Evolutionary conservation across 495 filamentous ascomycete species (phyloP).

Genomic region (Aspergillus indologenus): DNA sequence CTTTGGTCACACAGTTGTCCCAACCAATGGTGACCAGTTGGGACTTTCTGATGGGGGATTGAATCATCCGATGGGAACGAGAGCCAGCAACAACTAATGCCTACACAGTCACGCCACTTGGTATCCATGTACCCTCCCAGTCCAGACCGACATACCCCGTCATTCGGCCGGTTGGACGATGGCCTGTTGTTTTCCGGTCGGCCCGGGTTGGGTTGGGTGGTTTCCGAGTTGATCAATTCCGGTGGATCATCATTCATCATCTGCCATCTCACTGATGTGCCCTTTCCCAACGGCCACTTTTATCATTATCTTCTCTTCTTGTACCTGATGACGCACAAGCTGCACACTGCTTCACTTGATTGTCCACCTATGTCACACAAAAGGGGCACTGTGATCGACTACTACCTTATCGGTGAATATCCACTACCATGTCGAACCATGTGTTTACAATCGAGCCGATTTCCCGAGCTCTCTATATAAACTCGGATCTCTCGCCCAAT

Average conservation of each 20-base stretch:
- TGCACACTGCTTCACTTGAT: background rate
- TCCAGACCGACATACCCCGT: background rate
- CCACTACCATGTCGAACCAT: background rate
- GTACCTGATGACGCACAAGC: background rate
- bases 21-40: too few relatives aligned
- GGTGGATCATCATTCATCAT: background rate
- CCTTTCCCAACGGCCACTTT: background rate
- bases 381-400: background rate
- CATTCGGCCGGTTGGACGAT: background rate
- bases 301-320: background rate
- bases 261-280: too few relatives aligned
- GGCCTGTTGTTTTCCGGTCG: background rate
- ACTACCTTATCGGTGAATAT: background rate
- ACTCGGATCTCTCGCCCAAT: background rate
- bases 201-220: slow-evolving; percentile 1
- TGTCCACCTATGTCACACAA: background rate
- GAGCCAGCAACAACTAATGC: background rate
- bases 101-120: slow-evolving; percentile 2
- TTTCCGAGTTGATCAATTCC: slow-evolving; percentile 3
- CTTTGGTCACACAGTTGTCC: background rate
- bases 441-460: background rate
- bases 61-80: slow-evolving; percentile 6
- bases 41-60: background rate
- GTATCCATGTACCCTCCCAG: background rate
- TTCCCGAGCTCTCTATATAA: background rate